Evolutionary conservation across 2,329 filamentous ascomycete species (phyloP).

Genomic region (Ceratocystis cubensis): DNA sequence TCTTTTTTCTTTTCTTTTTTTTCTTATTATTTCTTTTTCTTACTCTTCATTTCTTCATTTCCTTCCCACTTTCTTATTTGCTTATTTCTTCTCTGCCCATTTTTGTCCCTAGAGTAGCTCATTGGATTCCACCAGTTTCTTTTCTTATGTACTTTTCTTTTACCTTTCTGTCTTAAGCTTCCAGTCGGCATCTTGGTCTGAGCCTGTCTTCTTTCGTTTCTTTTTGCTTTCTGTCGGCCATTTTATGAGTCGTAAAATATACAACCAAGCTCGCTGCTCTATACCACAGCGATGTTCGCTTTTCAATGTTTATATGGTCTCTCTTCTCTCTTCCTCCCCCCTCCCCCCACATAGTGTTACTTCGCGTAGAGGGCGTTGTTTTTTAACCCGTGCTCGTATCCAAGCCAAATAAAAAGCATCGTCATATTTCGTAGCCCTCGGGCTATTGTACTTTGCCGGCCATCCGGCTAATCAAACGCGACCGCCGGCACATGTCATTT

Average conservation of each 20-base stretch:
- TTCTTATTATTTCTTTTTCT: conserved; percentile 10
- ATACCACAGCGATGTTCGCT: background rate
- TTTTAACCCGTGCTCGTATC: background rate
- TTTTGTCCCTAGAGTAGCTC: background rate
- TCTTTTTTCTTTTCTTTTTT: background rate
- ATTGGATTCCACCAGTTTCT: background rate
- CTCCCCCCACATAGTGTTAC: background rate
- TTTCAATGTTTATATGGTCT: background rate
- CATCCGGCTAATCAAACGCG: background rate
- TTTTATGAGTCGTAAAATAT: background rate
- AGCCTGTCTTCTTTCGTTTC: background rate
- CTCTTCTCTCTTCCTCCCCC: background rate
- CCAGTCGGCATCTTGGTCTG: background rate
- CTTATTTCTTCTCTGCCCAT: conserved; percentile 4
- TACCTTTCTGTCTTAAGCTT: background rate
- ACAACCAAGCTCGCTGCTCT: background rate
- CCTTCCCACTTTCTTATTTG: background rate
- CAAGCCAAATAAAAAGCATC: background rate
- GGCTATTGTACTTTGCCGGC: background rate
- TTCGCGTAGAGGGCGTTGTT: background rate
- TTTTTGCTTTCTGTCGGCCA: background rate
- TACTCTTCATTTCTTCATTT: background rate
- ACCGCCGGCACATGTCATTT: background rate
- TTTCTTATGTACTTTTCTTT: background rate
- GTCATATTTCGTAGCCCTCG: background rate